Percentiles rank a stretch among this genome's conserved stretches.
These are phyloP conservation scores for Camellia lanceoleosa DNA, from an alignment of 148 eudicot genomes.

Conservation along the genomic window DNA sequence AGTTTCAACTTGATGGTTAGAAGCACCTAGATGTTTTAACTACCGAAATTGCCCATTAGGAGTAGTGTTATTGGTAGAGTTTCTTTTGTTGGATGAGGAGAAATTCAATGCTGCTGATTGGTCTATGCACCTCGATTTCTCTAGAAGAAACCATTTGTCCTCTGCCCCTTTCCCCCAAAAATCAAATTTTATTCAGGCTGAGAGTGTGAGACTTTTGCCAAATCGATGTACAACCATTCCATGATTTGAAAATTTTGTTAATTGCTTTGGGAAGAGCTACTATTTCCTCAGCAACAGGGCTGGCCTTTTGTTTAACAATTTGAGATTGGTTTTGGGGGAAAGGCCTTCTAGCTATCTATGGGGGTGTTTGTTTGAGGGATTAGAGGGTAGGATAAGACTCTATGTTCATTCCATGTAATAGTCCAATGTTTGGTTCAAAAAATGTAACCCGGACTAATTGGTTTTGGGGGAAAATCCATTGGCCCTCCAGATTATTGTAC, in stretches of 20 bases:
- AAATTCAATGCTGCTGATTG: neutral
- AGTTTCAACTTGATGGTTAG: conserved; percentile 1
- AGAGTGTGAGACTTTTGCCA: neutral
- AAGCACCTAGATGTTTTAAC: neutral
- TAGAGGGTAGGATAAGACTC: no score
- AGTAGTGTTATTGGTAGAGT: neutral
- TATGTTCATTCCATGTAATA: no score
- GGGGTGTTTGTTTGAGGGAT: neutral
- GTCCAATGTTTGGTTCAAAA: no score
- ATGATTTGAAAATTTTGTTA: neutral
- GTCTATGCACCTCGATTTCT: neutral
- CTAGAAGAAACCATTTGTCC: neutral
- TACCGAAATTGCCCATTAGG: neutral
- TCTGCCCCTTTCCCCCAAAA: neutral
- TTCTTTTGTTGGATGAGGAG: neutral
- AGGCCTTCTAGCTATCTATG: neutral
- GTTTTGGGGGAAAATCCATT: no score
- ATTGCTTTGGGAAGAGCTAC: neutral
- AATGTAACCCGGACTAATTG: no score
- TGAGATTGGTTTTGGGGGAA: neutral
- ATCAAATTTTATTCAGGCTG: neutral
- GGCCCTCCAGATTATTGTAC: no score
- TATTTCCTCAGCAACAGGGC: neutral
- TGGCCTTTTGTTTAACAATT: neutral
- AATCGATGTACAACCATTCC: neutral